Percentiles rank a stretch among this genome's conserved stretches.
Evolutionary conservation across 75 land plant species (phyloP).

Genomic region (Cryptomeria japonica): DNA sequence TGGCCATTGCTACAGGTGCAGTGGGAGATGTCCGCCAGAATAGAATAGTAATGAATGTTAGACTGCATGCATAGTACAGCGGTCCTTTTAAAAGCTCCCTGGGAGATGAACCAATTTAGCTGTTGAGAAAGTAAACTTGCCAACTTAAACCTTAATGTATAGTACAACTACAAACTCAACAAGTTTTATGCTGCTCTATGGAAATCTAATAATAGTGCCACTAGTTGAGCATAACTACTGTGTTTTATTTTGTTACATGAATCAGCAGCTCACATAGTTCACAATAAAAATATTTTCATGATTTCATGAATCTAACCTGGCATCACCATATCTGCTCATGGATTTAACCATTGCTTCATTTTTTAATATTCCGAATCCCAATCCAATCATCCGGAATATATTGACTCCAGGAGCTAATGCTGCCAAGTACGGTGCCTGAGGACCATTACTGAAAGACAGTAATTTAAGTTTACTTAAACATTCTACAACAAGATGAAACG

Average conservation of each 20-base stretch:
- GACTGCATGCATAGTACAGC: slow-evolving; percentile 69
- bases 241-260: not conserved
- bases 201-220: not conserved
- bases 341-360: slow-evolving; percentile 88
- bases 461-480: not conserved
- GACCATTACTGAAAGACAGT: slow-evolving; percentile 47
- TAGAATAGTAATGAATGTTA: slow-evolving; percentile 54
- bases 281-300: not conserved
- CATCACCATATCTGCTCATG: slow-evolving; percentile 81
- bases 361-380: slow-evolving; percentile 80
- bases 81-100: slow-evolving; percentile 92
- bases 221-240: not conserved
- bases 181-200: not conserved
- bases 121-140: not conserved
- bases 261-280: not conserved
- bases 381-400: slow-evolving; percentile 72
- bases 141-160: not conserved
- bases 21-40: slow-evolving; percentile 78
- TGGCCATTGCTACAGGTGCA: slow-evolving; percentile 66
- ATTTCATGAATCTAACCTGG: slow-evolving; percentile 51
- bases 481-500: not conserved
- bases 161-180: not conserved
- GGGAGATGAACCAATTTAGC: slow-evolving; percentile 2
- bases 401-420: slow-evolving; percentile 79
- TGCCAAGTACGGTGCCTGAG: slow-evolving; percentile 68